These are phyloP conservation scores for Coelastrella sp. DNA, from an alignment of 139 green algal species.

Conservation along the genomic window DNA sequence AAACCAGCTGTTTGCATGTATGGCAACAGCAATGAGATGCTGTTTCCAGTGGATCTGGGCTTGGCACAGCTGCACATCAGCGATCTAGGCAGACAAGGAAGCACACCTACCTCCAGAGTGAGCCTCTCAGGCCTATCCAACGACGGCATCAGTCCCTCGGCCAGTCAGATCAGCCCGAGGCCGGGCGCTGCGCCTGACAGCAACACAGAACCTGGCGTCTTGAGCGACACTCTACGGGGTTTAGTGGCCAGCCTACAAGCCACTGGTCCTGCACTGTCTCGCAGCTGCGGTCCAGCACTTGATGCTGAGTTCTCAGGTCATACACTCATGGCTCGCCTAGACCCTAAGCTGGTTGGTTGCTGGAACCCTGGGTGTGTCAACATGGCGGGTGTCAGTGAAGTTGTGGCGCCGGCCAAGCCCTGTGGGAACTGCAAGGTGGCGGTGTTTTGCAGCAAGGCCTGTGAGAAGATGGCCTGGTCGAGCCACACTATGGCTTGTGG, in stretches of 20 bases:
- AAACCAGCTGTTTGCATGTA: background rate
- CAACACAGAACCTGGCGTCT: background rate
- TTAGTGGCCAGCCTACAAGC: background rate
- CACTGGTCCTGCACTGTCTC: background rate
- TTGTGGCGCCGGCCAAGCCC: background rate
- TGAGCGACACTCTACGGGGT: background rate
- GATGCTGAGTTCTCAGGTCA: background rate
- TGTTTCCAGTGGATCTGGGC: conserved; percentile 20
- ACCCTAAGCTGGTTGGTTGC: conserved; percentile 19
- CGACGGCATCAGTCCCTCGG: background rate
- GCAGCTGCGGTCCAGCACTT: background rate
- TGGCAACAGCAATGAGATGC: background rate
- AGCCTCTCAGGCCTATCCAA: background rate
- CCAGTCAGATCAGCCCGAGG: background rate
- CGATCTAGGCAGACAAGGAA: background rate
- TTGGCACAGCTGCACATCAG: conserved; percentile 2
- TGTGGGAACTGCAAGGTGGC: conserved; percentile 46
- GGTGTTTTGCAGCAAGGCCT: conserved; percentile 44
- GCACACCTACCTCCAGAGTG: background rate
- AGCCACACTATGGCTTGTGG: conserved; percentile 28
- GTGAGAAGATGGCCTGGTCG: conserved; percentile 38
- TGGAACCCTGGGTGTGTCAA: conserved; percentile 32
- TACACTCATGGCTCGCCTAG: background rate
- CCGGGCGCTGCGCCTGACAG: background rate
- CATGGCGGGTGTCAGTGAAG: conserved; percentile 28